Evolutionary conservation across 805 yeast species (phyloP).

Genomic region (Metschnikowia lochheadii): DNA sequence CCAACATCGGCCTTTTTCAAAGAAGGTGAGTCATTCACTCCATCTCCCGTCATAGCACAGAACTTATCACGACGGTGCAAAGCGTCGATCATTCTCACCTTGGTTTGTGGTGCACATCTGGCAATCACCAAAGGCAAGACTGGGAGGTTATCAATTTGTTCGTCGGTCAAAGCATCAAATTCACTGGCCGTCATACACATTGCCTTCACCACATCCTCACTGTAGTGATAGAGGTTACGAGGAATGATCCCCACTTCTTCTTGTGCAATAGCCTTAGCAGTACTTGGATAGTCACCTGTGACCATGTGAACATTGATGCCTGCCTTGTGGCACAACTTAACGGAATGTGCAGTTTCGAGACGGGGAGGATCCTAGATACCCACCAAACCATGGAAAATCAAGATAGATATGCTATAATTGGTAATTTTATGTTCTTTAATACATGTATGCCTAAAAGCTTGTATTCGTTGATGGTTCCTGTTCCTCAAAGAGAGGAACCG

Average conservation of each 20-base stretch:
- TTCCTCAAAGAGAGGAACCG: too few species aligned
- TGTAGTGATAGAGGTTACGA: slow-evolving; percentile 49
- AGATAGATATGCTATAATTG: too few species aligned
- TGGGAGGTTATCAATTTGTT: slow-evolving; percentile 56
- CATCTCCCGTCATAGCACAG: slow-evolving; percentile 71
- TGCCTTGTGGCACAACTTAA: slow-evolving; percentile 19
- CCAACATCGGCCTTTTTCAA: slow-evolving; percentile 27
- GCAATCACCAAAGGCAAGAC: slow-evolving; percentile 75
- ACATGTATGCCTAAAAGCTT: too few species aligned
- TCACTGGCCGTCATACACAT: slow-evolving; percentile 77
- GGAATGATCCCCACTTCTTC: slow-evolving; percentile 25
- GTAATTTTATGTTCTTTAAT: too few species aligned
- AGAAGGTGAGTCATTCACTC: slow-evolving; percentile 29
- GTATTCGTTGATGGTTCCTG: too few species aligned
- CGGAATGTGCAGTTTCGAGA: slow-evolving; percentile 18
- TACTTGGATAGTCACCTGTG: slow-evolving; percentile 21
- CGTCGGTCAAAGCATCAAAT: slow-evolving; percentile 61
- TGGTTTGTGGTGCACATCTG: slow-evolving; percentile 78
- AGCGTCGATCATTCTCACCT: slow-evolving; percentile 78
- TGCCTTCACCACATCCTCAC: slow-evolving; percentile 51
- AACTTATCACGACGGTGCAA: slow-evolving; percentile 42
- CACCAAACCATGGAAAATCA: slow-evolving; percentile 19
- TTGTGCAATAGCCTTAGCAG: slow-evolving; percentile 21
- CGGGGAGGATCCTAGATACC: slow-evolving; percentile 22
- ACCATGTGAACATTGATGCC: slow-evolving; percentile 22